Conservation (phyloP, 192 early-diverging fungal genomes). For the Coemansia brasiliensis region DNA sequence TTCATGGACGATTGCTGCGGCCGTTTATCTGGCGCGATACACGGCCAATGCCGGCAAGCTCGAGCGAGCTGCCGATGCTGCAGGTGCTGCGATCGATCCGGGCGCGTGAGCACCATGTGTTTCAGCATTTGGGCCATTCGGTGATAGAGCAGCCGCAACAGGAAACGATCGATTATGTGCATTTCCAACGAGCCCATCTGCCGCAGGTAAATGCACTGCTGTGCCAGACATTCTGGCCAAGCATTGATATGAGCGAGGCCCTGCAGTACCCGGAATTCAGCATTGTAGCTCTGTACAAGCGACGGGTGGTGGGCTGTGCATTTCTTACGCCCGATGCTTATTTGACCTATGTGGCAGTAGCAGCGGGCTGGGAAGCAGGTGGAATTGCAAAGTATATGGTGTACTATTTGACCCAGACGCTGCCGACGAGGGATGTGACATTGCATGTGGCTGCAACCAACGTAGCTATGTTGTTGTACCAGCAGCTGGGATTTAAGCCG, state of each 20-base stretch:
- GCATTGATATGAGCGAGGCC: constrained; percentile 85
- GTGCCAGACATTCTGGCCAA: constrained; percentile 80
- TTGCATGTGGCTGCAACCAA: constrained; percentile 93
- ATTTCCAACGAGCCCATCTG: constrained; percentile 70
- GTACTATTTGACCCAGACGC: constrained; percentile 77
- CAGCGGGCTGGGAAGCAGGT: constrained; percentile 79
- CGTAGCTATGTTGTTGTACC: constrained; percentile 89
- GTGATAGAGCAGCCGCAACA: constrained; percentile 1
- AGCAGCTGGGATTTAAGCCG: constrained; percentile 91
- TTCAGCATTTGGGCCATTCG: constrained; percentile 16
- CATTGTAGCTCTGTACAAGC: constrained; percentile 78
- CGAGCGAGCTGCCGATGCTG: constrained; percentile 34
- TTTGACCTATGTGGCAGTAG: constrained; percentile 83
- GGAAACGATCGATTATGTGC: constrained; percentile 76
- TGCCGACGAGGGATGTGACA: constrained; percentile 77
- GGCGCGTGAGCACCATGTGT: constrained; percentile 31
- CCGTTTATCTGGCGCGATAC: constrained; percentile 84
- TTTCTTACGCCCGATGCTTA: constrained; percentile 93
- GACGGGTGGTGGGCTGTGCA: constrained; percentile 82
- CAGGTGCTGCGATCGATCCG: constrained; percentile 33
- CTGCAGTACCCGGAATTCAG: constrained; percentile 81
- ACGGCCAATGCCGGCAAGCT: constrained; percentile 46
- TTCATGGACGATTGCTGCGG: constrained; percentile 69
- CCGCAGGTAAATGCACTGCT: constrained; percentile 75
- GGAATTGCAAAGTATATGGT: constrained; percentile 86